Base-by-base conservation (phyloP, 257 asterid genomes). In the Plantago elongata region DNA sequence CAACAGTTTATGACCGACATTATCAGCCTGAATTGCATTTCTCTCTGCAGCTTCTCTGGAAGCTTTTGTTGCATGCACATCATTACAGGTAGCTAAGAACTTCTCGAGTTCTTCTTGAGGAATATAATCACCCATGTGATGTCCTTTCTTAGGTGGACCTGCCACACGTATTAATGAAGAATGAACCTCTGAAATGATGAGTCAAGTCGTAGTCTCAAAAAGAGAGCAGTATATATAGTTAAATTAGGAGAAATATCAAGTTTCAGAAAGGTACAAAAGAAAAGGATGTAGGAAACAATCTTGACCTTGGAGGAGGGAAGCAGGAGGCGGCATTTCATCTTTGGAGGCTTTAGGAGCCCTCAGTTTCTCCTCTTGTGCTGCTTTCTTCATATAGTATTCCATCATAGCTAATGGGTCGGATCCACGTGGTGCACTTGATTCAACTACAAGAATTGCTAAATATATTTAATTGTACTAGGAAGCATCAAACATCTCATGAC, bases 241-340 rank as follows among this genome's bases (percentile, higher is more conserved):
- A 29, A 29, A 40, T 45, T 15, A 60, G 16, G 38, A 22, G 49
- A 40, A 61, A 65, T 12, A 52, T 34, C 40, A 34, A 34, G 8
- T 34, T 11, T 44, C 15, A 7, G 4, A 18, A 44, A 3, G n/a
- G 29, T 37, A 60, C 51, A 45, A 18, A 63, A 22, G 34, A 38
- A 47, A 47, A 27, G 16, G 45, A 16, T 60, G 34, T 54, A 13
- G 55, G 57, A 63, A 51, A 40, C 51, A 65, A 15, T 43, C n/a
- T 60, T 17, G 64, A 80, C 97, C 96, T 72, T 74, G 94, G 62
- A 72, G 94, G 62, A 85, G 80, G 62, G 96, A 81, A 66, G 88
- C 78, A 46, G 96, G 98, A 9, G 96, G 98, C 68, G 98, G 98
- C 98, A 90, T 90, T 89, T 90, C 96, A 62, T 80, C 95, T 75